Evolutionary conservation across 345 rosid genomes (phyloP).

Genomic region (Salix caprea): DNA sequence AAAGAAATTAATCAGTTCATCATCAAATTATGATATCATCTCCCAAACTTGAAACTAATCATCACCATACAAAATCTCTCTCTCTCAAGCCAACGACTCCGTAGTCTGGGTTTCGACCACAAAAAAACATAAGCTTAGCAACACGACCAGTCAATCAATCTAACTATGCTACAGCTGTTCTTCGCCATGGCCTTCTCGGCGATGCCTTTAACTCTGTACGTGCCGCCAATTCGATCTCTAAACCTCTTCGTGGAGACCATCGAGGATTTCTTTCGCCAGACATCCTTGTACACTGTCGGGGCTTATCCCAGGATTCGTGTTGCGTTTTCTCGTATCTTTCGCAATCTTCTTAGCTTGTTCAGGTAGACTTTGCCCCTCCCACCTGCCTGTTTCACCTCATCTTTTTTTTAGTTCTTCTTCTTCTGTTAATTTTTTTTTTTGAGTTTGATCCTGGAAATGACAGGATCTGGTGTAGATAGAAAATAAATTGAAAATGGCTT

Average conservation of each 20-base stretch:
- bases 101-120: background rate
- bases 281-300: constrained; percentile 12
- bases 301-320: constrained; percentile 36
- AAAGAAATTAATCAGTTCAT: background rate
- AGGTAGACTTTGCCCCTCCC: background rate
- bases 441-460: background rate
- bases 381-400: background rate
- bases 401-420: background rate
- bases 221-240: constrained; percentile 45
- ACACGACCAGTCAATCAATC: background rate
- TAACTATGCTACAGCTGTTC: constrained; percentile 38
- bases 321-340: constrained; percentile 29
- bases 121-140: background rate
- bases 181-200: constrained; percentile 51
- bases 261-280: constrained; percentile 31
- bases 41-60: background rate
- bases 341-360: constrained; percentile 14
- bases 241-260: constrained; percentile 32
- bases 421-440: background rate
- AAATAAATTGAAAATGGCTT: background rate
- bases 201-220: constrained; percentile 43
- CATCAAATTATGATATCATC: background rate
- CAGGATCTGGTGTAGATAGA: background rate
- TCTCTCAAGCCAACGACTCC: background rate
- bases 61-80: background rate